Percentiles rank a stretch among this genome's conserved stretches.
These are phyloP conservation scores for Ogataea hybrid DNA, from an alignment of 1,139 yeast genomes.

Conservation along the genomic window DNA sequence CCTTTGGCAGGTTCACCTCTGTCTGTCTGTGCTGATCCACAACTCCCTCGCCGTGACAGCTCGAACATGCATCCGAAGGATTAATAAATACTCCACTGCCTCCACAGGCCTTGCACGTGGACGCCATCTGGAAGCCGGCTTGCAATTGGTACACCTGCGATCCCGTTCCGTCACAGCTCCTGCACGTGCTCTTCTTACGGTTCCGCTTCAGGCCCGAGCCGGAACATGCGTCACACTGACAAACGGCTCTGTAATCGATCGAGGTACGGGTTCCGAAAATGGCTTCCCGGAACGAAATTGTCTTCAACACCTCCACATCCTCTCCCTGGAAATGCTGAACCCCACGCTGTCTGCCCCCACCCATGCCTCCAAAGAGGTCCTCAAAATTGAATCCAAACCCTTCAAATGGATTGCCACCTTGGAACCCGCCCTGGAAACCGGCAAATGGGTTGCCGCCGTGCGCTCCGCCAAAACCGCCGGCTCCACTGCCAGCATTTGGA, in stretches of 20 bases:
- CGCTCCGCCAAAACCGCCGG: constrained; percentile 40
- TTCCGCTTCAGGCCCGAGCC: constrained; percentile 86
- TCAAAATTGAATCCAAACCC: constrained; percentile 61
- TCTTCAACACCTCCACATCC: constrained; percentile 76
- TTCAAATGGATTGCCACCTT: constrained; percentile 30
- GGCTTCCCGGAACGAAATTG: constrained; percentile 80
- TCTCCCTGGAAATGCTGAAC: constrained; percentile 86
- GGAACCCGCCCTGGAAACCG: constrained; percentile 9
- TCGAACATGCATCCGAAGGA: constrained; percentile 64
- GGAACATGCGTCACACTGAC: constrained; percentile 72
- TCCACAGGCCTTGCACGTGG: constrained; percentile 83
- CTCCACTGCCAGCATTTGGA: constrained; percentile 46
- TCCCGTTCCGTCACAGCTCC: constrained; percentile 92
- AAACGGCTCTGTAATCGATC: constrained; percentile 72
- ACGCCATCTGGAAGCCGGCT: constrained; percentile 97
- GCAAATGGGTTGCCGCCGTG: constrained; percentile 39
- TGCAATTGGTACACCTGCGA: constrained; percentile 79
- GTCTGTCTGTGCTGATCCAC: constrained; percentile 64
- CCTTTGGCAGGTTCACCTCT: constrained; percentile 82
- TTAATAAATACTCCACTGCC: constrained; percentile 85
- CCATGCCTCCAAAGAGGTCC: constrained; percentile 80
- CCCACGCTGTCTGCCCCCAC: constrained; percentile 39
- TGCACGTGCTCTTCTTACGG: constrained; percentile 74
- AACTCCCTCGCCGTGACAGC: constrained; percentile 92
- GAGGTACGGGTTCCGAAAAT: constrained; percentile 72